phyloP scores from a whole-genome alignment of 2,329 filamentous ascomycete species.

The Microdochium trichocladiopsis region DNA sequence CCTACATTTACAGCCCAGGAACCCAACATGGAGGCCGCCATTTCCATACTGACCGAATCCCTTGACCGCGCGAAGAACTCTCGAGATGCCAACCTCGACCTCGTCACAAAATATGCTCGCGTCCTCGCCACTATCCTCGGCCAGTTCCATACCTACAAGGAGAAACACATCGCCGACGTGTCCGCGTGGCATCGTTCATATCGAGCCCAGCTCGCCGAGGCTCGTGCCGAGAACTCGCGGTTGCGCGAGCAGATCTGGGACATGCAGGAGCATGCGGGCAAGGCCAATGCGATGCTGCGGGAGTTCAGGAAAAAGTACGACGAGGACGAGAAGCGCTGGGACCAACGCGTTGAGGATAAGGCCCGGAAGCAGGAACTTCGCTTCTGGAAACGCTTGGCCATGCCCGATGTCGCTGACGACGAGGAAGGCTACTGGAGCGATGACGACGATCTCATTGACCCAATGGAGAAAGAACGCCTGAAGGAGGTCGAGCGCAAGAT shows the following conservation, averaged over 20 bases:
- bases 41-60: slow-evolving; percentile 54
- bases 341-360: slow-evolving; percentile 43
- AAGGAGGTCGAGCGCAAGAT: slow-evolving; percentile 40
- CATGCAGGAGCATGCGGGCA: slow-evolving; percentile 54
- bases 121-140: slow-evolving; percentile 51
- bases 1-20: slow-evolving; percentile 38
- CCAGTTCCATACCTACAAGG: slow-evolving; percentile 61
- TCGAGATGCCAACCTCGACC: slow-evolving; percentile 52
- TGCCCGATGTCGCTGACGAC: slow-evolving; percentile 52
- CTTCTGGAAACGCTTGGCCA: slow-evolving; percentile 61
- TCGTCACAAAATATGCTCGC: slow-evolving; percentile 51
- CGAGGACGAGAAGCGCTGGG: slow-evolving; percentile 46
- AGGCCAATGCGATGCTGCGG: slow-evolving; percentile 50
- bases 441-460: slow-evolving; percentile 58
- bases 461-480: slow-evolving; percentile 50
- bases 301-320: slow-evolving; percentile 49
- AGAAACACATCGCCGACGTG: slow-evolving; percentile 54
- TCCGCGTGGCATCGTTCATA: slow-evolving; percentile 60
- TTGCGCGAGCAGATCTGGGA: slow-evolving; percentile 61
- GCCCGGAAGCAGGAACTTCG: slow-evolving; percentile 51
- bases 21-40: slow-evolving; percentile 51
- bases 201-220: slow-evolving; percentile 56
- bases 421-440: slow-evolving; percentile 54
- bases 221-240: slow-evolving; percentile 55
- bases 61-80: slow-evolving; percentile 55